These are phyloP conservation scores for Polysphondylium violaceum DNA, from an alignment of 78 protist genomes.

Conservation along the genomic window DNA sequence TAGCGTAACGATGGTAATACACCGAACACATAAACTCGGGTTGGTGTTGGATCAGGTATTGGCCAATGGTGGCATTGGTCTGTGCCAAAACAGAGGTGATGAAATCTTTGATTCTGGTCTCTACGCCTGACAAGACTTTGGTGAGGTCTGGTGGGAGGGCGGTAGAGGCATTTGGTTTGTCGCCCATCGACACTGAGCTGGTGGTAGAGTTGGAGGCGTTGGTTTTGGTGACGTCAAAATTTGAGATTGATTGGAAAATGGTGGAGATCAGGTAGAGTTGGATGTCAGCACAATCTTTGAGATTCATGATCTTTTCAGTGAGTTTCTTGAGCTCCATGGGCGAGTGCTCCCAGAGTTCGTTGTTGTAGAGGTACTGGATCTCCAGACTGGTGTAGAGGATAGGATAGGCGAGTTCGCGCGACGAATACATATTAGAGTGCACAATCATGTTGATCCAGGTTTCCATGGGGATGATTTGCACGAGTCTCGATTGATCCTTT, in stretches of 20 bases:
- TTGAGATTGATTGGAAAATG: not conserved
- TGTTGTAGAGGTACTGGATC: conserved; percentile 15
- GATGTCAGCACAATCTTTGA: not conserved
- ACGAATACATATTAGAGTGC: not conserved
- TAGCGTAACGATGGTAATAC: not conserved
- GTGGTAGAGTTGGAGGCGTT: not conserved
- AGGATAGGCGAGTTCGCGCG: not conserved
- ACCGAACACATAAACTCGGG: conserved; percentile 5
- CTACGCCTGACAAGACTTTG: not conserved
- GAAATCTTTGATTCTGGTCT: not conserved
- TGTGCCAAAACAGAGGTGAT: not conserved
- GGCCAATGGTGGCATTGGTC: not conserved
- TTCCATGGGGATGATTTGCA: conserved; percentile 11
- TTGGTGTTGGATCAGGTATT: not conserved
- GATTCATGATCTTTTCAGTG: not conserved
- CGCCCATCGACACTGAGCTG: not conserved
- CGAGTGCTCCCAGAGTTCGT: conserved; percentile 26
- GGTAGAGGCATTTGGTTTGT: not conserved
- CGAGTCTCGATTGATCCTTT: conserved; percentile 30
- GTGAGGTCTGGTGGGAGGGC: conserved; percentile 3
- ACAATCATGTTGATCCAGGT: conserved; percentile 18
- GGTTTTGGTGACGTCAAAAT: not conserved
- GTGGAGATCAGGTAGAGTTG: not conserved
- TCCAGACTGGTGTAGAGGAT: conserved; percentile 17
- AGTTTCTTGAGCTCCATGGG: not conserved